Evolutionary conservation across 306 rosid genomes (phyloP).

Genomic region (Macrotyloma uniflorum): DNA sequence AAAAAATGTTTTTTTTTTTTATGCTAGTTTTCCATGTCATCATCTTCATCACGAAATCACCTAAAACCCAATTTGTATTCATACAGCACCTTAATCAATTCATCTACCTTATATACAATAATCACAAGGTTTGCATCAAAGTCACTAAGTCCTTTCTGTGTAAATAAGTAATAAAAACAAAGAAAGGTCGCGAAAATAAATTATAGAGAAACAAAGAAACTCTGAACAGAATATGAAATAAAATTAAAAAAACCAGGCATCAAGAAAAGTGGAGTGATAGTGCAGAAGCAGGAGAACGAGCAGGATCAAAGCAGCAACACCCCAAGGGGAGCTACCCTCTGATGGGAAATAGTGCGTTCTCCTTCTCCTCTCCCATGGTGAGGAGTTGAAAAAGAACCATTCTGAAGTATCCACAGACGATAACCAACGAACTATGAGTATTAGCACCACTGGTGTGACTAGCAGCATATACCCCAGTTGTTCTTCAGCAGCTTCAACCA

Average conservation of each 20-base stretch:
- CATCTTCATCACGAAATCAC: not conserved
- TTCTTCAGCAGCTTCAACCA: constrained; percentile 58
- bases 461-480: constrained; percentile 64
- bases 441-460: constrained; percentile 54
- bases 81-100: not conserved
- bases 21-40: not conserved
- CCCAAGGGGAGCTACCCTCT: constrained; percentile 87
- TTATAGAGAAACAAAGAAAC: not conserved
- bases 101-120: constrained; percentile 25
- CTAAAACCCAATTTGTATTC: constrained; percentile 7
- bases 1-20: not conserved
- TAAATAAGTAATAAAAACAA: not conserved
- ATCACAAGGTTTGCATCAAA: not conserved
- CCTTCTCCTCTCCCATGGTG: constrained; percentile 64
- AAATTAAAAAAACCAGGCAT: constrained; percentile 57
- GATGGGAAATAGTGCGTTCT: constrained; percentile 58
- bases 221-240: not conserved
- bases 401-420: constrained; percentile 58
- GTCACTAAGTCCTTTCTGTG: not conserved
- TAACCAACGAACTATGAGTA: constrained; percentile 58
- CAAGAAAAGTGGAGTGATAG: constrained; percentile 67
- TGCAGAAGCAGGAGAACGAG: constrained; percentile 66
- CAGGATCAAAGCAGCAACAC: constrained; percentile 74
- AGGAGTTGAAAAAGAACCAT: constrained; percentile 44
- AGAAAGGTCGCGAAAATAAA: not conserved